Evolutionary conservation across 2,329 filamentous ascomycete genomes (phyloP).

Genomic region (Colletotrichum limetticola): DNA sequence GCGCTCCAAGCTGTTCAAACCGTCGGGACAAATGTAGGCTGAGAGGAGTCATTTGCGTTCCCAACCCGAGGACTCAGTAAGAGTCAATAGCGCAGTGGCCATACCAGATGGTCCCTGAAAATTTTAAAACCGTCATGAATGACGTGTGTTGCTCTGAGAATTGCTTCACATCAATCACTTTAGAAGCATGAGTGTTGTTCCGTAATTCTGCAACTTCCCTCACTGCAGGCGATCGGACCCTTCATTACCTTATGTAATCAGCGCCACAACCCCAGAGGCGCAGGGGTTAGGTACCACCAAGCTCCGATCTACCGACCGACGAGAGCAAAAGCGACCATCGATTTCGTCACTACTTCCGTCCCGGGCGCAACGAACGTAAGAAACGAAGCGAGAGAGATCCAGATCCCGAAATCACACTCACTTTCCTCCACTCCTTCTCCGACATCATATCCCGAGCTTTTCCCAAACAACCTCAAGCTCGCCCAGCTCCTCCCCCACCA

Average conservation of each 20-base stretch:
- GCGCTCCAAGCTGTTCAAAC: too few species aligned
- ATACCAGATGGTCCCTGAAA: too few species aligned
- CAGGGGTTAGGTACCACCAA: not conserved
- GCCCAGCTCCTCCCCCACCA: not conserved
- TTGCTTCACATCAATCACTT: not conserved
- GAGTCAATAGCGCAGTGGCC: too few species aligned
- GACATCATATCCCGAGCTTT: not conserved
- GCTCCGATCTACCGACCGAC: conserved; percentile 31
- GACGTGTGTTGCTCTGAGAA: too few species aligned
- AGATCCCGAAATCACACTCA: not conserved
- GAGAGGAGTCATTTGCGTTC: too few species aligned
- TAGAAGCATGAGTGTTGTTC: not conserved
- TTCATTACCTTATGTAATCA: not conserved
- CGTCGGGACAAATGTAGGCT: too few species aligned
- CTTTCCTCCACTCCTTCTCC: not conserved
- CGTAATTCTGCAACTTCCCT: not conserved
- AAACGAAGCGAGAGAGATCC: conserved; percentile 5
- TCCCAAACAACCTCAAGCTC: not conserved
- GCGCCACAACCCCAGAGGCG: not conserved
- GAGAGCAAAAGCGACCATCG: conserved; percentile 38
- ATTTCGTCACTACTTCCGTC: conserved; percentile 26
- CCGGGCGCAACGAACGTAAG: conserved; percentile 1
- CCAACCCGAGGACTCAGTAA: too few species aligned
- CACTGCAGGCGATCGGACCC: not conserved
- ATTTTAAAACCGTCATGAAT: too few species aligned